These are phyloP conservation scores for Ceratocystis cubensis DNA, from an alignment of 2,329 filamentous ascomycete genomes.

Conservation along the genomic window DNA sequence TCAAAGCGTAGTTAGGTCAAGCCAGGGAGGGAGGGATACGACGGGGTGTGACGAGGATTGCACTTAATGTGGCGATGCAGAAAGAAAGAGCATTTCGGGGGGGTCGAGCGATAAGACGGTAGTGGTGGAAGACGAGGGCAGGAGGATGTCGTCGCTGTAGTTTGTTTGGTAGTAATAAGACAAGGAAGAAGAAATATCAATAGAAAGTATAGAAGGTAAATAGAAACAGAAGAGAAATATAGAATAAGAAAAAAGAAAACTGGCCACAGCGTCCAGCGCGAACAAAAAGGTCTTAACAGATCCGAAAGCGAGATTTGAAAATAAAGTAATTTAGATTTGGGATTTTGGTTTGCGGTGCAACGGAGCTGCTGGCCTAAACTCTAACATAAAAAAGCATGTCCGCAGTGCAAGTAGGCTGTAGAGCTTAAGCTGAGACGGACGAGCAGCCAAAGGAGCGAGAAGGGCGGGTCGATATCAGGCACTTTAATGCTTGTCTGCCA, in stretches of 20 bases:
- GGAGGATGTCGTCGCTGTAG: not conserved
- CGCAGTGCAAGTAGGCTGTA: not conserved
- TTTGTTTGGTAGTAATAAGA: not conserved
- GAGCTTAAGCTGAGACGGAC: not conserved
- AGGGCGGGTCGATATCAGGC: too few species aligned
- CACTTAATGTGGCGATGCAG: conserved; percentile 9
- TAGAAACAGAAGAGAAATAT: not conserved
- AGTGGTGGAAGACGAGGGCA: not conserved
- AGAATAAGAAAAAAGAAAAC: not conserved
- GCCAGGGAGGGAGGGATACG: not conserved
- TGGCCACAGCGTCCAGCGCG: not conserved
- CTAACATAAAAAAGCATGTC: not conserved
- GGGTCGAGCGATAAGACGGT: not conserved
- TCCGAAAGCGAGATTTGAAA: conserved; percentile 1
- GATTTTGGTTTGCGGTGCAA: not conserved
- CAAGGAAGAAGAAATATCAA: not conserved
- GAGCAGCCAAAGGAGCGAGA: not conserved
- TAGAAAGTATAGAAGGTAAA: not conserved
- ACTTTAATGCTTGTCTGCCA: too few species aligned
- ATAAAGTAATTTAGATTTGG: not conserved
- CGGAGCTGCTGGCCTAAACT: not conserved
- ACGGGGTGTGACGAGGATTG: not conserved
- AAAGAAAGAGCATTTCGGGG: not conserved
- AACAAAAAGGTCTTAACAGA: not conserved
- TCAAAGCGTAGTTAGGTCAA: not conserved